Evolutionary conservation across 768 basidiomycete species (phyloP).

Genomic region (Lactarius sp.): DNA sequence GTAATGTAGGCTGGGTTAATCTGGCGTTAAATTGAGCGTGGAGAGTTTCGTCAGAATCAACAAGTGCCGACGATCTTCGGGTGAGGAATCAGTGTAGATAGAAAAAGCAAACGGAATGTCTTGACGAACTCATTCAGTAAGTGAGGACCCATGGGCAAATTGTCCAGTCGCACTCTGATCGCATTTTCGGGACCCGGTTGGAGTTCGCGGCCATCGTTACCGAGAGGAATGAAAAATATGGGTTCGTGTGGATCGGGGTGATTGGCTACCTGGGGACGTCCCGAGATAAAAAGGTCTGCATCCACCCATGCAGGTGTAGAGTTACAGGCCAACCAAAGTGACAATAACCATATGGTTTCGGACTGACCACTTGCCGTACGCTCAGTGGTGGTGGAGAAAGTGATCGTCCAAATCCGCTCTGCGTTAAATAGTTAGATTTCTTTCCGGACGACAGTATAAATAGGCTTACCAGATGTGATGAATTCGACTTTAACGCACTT

Average conservation of each 20-base stretch:
- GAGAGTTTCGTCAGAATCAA: slow-evolving; percentile 28
- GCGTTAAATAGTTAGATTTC: neutral
- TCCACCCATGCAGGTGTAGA: slow-evolving; percentile 58
- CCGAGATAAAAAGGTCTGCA: slow-evolving; percentile 44
- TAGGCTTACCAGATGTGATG: slow-evolving; percentile 48
- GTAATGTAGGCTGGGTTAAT: neutral
- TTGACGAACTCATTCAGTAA: slow-evolving; percentile 38
- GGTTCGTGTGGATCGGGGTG: neutral
- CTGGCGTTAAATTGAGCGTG: slow-evolving; percentile 13
- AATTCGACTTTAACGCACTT: slow-evolving; percentile 55
- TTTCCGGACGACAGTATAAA: neutral
- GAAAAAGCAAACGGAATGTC: neutral
- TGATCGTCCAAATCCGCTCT: slow-evolving; percentile 57
- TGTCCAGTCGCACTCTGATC: slow-evolving; percentile 11
- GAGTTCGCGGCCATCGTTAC: neutral
- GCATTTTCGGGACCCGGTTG: slow-evolving; percentile 6
- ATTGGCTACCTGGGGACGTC: slow-evolving; percentile 3
- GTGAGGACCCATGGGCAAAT: slow-evolving; percentile 10
- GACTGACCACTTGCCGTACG: slow-evolving; percentile 13
- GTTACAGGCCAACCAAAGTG: slow-evolving; percentile 47
- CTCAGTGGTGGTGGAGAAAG: slow-evolving; percentile 34
- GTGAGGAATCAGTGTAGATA: neutral
- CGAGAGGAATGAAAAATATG: neutral
- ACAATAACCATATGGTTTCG: slow-evolving; percentile 36
- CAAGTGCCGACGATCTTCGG: slow-evolving; percentile 27